A percentile compares a stretch with the other conserved stretches of the same genome.
Evolutionary conservation across 345 rosid genomes (phyloP).

Genomic region (Arabidopsis suecica): DNA sequence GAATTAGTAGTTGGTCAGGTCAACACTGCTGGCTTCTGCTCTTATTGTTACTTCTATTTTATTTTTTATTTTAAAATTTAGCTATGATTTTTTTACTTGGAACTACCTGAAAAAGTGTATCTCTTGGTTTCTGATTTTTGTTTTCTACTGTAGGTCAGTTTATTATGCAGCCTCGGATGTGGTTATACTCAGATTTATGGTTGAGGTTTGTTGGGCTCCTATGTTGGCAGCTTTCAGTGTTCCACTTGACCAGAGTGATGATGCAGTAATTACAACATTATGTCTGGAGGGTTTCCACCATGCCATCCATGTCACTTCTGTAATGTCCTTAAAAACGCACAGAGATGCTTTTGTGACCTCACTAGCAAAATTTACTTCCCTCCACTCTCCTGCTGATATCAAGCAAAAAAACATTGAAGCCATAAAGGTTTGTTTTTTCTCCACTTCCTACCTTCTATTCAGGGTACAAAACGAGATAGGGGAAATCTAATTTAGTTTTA

Average conservation of each 20-base stretch:
- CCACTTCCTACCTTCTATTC: not conserved
- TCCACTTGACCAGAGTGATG: conserved; percentile 98
- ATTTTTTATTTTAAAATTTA: not conserved
- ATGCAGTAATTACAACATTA: conserved; percentile 77
- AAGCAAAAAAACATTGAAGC: conserved; percentile 93
- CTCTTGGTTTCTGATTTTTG: conserved; percentile 39
- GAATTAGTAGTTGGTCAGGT: conserved; percentile 32
- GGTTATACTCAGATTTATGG: conserved; percentile 94
- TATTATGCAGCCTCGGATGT: conserved; percentile 99
- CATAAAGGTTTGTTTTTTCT: conserved; percentile 69
- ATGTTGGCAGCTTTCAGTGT: conserved; percentile 99
- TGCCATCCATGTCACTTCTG: conserved; percentile 97
- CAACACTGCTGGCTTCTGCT: not conserved
- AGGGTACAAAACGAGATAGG: conserved; percentile 9
- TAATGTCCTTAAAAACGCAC: conserved; percentile 99
- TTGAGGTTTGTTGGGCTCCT: conserved; percentile 99
- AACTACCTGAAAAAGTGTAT: conserved; percentile 5
- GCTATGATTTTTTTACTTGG: conserved; percentile 1
- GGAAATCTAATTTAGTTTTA: conserved; percentile 14
- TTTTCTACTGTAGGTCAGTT: conserved; percentile 83
- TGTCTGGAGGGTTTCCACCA: conserved; percentile 95
- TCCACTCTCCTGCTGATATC: conserved; percentile 98
- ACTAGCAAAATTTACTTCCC: conserved; percentile 95
- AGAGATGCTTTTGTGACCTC: conserved; percentile 99
- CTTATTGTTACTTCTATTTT: conserved; percentile 6